Evolutionary conservation across 345 rosid genomes (phyloP).

Genomic region (Syzygium aqueum): DNA sequence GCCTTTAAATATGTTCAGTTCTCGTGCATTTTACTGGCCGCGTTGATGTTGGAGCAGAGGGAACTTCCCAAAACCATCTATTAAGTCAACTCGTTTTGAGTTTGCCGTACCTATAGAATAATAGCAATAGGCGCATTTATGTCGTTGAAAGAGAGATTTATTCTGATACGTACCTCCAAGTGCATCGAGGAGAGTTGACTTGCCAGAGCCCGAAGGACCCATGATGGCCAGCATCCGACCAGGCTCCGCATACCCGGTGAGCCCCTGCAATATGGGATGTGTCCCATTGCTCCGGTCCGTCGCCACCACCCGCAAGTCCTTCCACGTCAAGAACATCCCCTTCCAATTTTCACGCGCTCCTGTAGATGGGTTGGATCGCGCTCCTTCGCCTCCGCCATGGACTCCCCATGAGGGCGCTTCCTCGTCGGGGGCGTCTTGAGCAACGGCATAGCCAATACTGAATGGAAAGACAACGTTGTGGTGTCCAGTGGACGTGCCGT

Average conservation of each 20-base stretch:
- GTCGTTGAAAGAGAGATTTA: background rate
- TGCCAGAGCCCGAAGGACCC: constrained; percentile 57
- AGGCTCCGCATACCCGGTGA: constrained; percentile 35
- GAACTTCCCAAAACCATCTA: background rate
- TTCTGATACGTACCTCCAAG: constrained; percentile 21
- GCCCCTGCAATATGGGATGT: constrained; percentile 16
- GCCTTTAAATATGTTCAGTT: background rate
- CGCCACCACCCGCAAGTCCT: constrained; percentile 27
- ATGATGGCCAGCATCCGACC: constrained; percentile 31
- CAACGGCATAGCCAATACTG: background rate
- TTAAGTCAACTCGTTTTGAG: background rate
- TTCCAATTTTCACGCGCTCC: background rate
- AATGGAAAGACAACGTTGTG: too few species aligned
- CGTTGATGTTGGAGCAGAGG: background rate
- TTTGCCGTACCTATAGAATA: background rate
- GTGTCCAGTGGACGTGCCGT: background rate
- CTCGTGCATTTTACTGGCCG: background rate
- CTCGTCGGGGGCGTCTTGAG: background rate
- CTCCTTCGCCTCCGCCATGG: background rate
- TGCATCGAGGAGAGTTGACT: constrained; percentile 44
- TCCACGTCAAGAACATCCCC: constrained; percentile 30
- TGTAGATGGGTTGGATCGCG: background rate
- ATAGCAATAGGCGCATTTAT: background rate
- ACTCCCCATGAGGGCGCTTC: background rate
- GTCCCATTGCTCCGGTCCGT: constrained; percentile 6